These are phyloP conservation scores for Dendrocalamus latiflorus DNA, from an alignment of 202 grass and related monocot species.

Conservation along the genomic window DNA sequence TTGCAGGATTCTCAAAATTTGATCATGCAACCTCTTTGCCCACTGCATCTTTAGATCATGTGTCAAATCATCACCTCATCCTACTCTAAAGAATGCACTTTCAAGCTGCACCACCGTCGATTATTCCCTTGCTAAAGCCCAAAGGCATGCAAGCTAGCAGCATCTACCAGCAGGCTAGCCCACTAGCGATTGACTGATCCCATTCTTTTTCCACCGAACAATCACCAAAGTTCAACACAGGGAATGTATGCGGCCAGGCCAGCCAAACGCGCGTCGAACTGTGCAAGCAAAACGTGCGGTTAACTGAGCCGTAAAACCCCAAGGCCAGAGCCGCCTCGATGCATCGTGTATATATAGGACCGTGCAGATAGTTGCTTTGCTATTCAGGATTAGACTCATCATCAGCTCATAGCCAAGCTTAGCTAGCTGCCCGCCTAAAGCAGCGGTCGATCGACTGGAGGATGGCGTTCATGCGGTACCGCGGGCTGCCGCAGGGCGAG, in stretches of 20 bases:
- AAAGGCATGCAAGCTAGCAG: not conserved
- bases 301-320: not conserved
- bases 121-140: not conserved
- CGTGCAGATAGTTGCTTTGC: not conserved
- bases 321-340: not conserved
- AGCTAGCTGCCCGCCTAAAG: not conserved
- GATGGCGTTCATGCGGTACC: constrained; percentile 86
- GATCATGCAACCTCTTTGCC: not conserved
- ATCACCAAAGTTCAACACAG: not conserved
- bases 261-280: not conserved
- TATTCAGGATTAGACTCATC: not conserved
- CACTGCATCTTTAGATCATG: not conserved
- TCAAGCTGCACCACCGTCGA: not conserved
- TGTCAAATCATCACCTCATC: not conserved
- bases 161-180: not conserved
- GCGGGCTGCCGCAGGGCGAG: no score
- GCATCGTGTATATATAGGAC: not conserved
- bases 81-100: not conserved
- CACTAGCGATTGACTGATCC: not conserved
- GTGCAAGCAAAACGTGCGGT: not conserved
- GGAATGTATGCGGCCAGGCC: not conserved
- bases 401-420: not conserved
- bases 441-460: not conserved
- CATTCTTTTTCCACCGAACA: not conserved
- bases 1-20: not conserved